Base-by-base conservation (phyloP, 164 flowering plant genomes). In the Piper betle region DNA sequence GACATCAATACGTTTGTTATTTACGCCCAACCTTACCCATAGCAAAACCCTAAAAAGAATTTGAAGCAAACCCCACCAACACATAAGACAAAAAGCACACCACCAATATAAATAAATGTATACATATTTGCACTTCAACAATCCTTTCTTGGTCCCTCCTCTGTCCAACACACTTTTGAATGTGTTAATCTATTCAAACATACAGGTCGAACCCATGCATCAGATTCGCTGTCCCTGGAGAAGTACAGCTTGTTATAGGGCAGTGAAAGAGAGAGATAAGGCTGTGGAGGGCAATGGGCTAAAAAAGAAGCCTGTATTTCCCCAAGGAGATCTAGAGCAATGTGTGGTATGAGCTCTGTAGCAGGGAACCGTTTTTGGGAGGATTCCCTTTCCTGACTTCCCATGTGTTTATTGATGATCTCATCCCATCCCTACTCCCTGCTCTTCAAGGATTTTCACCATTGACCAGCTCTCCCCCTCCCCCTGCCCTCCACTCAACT, bases 181-280 rank as follows among this genome's bases (percentile, higher is more conserved):
- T 2, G 33, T 0, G 46, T 42, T 61, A 69, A 67, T 72, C 58
- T 77, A 67, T 80, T 78, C 73, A 60, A 64, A 70, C 69, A 70
- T 64, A 65, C 68, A 79, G 85, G 78, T 83, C 84, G 75, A 78
- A 66, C 84, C 72, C 78, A 77, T 62, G 70, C 63, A 64, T 63
- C 43, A 75, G 81, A 78, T 84, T 78, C 83, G 78, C 66, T 68
- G 66, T 58, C 67, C 59, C 50, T 58, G 1, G 52, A 57, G 61
- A 64, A 69, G 66, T 71, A 68, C 74, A 75, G 66, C 77, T 74
- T 69, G 67, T 59, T 64, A 37, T 53, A 33, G 53, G 2, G 10
- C 18, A 20, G 60, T 43, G 54, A 56, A 53, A 64, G 50, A 4
- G 58, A 54, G 58, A 19, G 64, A 62, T 37, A 53, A 57, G 52